Conservation (phyloP, 441 rosid species). For the Aleurites moluccanus region DNA sequence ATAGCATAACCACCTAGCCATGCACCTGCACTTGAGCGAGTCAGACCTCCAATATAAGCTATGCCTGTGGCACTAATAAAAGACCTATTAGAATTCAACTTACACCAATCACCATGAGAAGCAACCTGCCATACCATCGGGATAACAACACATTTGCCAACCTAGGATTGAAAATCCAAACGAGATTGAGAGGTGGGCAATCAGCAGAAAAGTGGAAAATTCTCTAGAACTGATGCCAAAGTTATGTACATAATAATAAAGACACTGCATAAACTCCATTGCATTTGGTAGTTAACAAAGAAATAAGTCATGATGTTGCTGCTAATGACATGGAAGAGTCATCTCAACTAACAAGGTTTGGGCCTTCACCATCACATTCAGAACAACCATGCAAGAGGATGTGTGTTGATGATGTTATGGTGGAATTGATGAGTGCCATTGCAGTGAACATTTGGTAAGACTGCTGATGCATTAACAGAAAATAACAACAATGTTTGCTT, state of each 20-base stretch:
- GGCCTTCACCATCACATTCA: constrained; percentile 18
- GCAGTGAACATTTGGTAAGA: constrained; percentile 20
- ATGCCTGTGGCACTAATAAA: too few species aligned
- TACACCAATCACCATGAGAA: too few species aligned
- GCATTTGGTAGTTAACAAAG: constrained; percentile 10
- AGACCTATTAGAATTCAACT: too few species aligned
- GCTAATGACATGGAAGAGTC: constrained; percentile 12
- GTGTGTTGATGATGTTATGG: constrained; percentile 6
- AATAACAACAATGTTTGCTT: constrained; percentile 15
- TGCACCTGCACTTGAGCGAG: too few species aligned
- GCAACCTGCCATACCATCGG: too few species aligned
- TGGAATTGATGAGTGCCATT: constrained; percentile 18
- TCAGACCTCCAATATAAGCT: too few species aligned
- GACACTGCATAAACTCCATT: neutral
- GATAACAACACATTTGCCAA: too few species aligned
- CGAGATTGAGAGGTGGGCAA: constrained; percentile 17
- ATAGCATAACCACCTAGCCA: too few species aligned
- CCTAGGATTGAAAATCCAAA: constrained; percentile 16
- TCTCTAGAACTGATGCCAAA: neutral
- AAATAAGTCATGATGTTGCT: constrained; percentile 6
- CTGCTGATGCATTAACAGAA: constrained; percentile 22
- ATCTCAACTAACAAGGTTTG: constrained; percentile 19
- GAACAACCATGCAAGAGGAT: constrained; percentile 17
- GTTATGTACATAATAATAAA: neutral
- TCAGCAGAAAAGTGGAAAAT: neutral